Evolutionary conservation across 805 yeast genomes (phyloP).

Genomic region (Saturnispora gosingensis): DNA sequence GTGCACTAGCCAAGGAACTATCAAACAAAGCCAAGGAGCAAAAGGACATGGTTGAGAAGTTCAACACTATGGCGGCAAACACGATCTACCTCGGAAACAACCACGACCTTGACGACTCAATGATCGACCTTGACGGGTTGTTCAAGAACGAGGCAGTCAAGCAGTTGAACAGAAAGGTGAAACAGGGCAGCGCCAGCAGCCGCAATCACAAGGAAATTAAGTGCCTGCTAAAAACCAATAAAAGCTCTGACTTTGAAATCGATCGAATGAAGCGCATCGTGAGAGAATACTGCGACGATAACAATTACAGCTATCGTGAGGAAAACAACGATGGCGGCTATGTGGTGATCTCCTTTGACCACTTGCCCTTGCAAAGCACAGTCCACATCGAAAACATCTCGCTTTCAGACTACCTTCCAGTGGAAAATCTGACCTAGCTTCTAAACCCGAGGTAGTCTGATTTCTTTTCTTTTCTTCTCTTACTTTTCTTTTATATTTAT

Average conservation of each 20-base stretch:
- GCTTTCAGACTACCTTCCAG: background rate
- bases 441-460: background rate
- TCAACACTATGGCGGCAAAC: constrained; percentile 77
- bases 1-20: constrained; percentile 59
- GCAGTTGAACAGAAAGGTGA: background rate
- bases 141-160: constrained; percentile 73
- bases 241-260: background rate
- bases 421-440: constrained; percentile 2
- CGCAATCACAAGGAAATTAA: background rate
- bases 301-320: background rate
- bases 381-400: background rate
- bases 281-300: background rate
- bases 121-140: constrained; percentile 88
- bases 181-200: background rate
- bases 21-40: constrained; percentile 61
- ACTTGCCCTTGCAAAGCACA: background rate
- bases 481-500: background rate
- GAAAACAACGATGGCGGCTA: background rate
- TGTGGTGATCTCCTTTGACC: background rate
- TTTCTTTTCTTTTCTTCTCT: background rate
- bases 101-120: constrained; percentile 73
- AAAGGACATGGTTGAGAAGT: constrained; percentile 50
- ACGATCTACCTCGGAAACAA: constrained; percentile 83
- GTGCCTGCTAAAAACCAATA: constrained; percentile 3
- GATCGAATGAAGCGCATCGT: constrained; percentile 5